phyloP scores from a whole-genome alignment of 1,284 basidiomycete genomes.

The Moesziomyces parantarcticus region DNA sequence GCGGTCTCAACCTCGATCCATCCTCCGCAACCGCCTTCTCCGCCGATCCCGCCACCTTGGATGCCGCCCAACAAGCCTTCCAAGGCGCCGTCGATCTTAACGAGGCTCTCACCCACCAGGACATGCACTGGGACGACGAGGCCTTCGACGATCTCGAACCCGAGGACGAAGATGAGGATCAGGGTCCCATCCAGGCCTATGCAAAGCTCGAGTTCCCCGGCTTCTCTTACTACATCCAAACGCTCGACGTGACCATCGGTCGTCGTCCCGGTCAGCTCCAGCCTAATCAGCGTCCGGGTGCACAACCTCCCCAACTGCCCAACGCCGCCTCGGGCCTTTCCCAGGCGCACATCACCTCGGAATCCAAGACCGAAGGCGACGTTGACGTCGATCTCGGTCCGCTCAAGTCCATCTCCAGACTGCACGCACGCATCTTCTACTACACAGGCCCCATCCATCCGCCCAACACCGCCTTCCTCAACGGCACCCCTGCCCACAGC shows the following conservation, averaged over 20 bases:
- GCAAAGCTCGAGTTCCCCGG: conserved; percentile 91
- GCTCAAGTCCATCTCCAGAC: conserved; percentile 93
- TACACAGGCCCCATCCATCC: conserved; percentile 49
- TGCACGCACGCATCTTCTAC: conserved; percentile 90
- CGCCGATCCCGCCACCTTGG: conserved; percentile 5
- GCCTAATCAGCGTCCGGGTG: conserved; percentile 27
- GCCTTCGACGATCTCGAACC: conserved; percentile 35
- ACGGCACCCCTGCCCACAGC: conserved; percentile 33
- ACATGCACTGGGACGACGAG: conserved; percentile 47
- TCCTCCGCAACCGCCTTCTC: conserved; percentile 5
- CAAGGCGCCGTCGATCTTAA: conserved; percentile 47
- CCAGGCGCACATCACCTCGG: conserved; percentile 52
- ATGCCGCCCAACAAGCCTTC: conserved; percentile 19
- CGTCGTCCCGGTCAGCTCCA: conserved; percentile 70
- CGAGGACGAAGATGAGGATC: conserved; percentile 45
- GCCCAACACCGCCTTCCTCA: conserved; percentile 27
- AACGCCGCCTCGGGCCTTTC: conserved; percentile 44
- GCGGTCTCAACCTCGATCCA: conserved; percentile 21
- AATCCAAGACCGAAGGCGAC: conserved; percentile 51
- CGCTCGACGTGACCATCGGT: conserved; percentile 78
- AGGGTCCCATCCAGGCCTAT: conserved; percentile 79
- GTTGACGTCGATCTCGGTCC: conserved; percentile 93
- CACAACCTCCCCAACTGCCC: conserved; percentile 38
- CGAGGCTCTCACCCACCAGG: conserved; percentile 37
- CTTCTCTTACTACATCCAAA: conserved; percentile 88